Conservation (phyloP, 768 basidiomycete genomes). For the Pulveroboletus ravenelii region DNA sequence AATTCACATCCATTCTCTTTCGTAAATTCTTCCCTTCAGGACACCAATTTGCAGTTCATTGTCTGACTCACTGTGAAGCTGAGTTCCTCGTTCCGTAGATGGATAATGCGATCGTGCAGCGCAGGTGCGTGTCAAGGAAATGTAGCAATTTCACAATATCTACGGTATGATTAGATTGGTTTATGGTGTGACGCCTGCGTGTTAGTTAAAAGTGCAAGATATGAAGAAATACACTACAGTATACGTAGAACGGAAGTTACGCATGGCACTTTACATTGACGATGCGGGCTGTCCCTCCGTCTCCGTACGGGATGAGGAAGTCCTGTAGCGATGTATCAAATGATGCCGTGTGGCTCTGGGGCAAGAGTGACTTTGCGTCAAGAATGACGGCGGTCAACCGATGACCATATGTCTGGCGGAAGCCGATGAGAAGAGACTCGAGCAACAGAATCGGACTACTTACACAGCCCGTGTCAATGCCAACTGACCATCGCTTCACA, state of each 20-base stretch:
- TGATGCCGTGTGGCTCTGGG: constrained; percentile 6
- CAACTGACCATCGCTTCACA: constrained; percentile 77
- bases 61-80: constrained; percentile 12
- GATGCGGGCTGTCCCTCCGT: constrained; percentile 45
- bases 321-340: constrained; percentile 20
- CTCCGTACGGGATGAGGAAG: constrained; percentile 50
- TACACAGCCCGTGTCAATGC: constrained; percentile 86
- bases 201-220: too few relatives aligned
- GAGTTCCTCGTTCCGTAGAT: neutral
- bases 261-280: constrained; percentile 46
- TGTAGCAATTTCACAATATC: neutral
- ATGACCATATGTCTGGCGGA: constrained; percentile 50
- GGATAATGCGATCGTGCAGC: neutral
- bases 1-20: neutral
- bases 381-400: constrained; percentile 68
- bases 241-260: neutral
- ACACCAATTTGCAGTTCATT: constrained; percentile 29
- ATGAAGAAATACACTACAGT: neutral
- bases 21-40: constrained; percentile 11
- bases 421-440: neutral
- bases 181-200: too few relatives aligned
- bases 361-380: constrained; percentile 23
- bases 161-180: constrained; percentile 2
- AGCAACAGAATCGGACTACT: constrained; percentile 23
- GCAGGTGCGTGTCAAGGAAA: neutral